phyloP scores from a whole-genome alignment of 2,329 filamentous ascomycete genomes.

The Laburnicola sp. region DNA sequence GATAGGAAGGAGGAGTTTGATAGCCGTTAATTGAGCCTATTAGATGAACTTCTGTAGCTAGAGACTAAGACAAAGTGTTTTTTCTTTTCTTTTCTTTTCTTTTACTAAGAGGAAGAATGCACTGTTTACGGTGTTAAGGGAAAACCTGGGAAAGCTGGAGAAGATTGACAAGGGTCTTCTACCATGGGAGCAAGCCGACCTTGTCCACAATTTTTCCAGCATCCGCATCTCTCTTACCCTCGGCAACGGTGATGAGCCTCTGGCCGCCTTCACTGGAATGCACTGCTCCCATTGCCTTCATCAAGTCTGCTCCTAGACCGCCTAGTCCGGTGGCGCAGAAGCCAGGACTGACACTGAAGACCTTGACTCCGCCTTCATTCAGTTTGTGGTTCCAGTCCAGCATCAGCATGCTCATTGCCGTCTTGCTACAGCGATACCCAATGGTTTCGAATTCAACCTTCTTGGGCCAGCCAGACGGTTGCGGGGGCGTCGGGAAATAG shows the following conservation, averaged over 20 bases:
- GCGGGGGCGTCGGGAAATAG: too few species aligned
- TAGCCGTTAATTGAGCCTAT: too few species aligned
- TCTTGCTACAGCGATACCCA: slow-evolving; percentile 50
- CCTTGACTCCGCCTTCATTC: slow-evolving; percentile 52
- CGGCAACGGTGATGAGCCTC: slow-evolving; percentile 45
- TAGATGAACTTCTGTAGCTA: too few species aligned
- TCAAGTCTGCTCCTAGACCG: slow-evolving; percentile 35
- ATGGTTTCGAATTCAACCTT: slow-evolving; percentile 22
- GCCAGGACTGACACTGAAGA: slow-evolving; percentile 52
- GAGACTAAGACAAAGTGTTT: too few species aligned
- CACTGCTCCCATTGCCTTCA: slow-evolving; percentile 45
- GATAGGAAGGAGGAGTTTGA: too few species aligned
- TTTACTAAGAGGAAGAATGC: background rate
- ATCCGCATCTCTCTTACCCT: slow-evolving; percentile 47
- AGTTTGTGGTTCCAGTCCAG: slow-evolving; percentile 52
- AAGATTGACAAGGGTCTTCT: background rate
- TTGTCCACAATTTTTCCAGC: slow-evolving; percentile 42
- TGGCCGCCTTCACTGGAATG: slow-evolving; percentile 44
- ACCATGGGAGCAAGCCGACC: background rate
- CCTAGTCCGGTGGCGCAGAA: slow-evolving; percentile 52
- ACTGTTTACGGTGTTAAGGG: background rate
- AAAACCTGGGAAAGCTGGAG: background rate
- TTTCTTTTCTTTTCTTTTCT: background rate
- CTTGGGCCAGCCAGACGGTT: slow-evolving; percentile 61
- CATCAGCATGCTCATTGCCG: slow-evolving; percentile 55